Evolutionary conservation across 176 grass and related monocot genomes (phyloP).

Genomic region (Ampelocalamus luodianensis): DNA sequence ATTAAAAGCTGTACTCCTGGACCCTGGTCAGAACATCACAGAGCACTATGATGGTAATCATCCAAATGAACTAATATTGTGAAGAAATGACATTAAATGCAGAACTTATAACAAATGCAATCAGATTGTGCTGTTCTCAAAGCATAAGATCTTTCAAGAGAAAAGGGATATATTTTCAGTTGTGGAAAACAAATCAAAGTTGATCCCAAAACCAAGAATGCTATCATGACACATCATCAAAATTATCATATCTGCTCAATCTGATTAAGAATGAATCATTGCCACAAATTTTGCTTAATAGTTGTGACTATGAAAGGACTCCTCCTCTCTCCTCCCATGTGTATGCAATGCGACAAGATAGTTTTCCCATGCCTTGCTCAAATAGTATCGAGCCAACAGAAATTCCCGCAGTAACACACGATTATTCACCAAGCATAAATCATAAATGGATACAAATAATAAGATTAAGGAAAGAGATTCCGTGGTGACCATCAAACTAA

Average conservation of each 20-base stretch:
- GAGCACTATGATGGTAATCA: not conserved
- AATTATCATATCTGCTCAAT: not conserved
- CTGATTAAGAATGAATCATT: slow-evolving; percentile 3
- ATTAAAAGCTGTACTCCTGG: slow-evolving; percentile 30
- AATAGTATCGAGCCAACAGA: too few relatives aligned
- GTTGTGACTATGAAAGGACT: not conserved
- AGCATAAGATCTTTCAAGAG: not conserved
- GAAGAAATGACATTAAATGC: slow-evolving; percentile 11
- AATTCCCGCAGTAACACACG: too few relatives aligned
- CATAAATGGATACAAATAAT: not conserved
- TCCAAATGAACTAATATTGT: slow-evolving; percentile 9
- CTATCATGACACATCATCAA: not conserved
- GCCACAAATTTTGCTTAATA: slow-evolving; percentile 27
- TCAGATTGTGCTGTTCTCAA: not conserved
- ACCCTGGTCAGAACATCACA: not conserved
- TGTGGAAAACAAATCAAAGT: slow-evolving; percentile 17
- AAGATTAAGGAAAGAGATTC: not conserved
- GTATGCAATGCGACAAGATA: not conserved
- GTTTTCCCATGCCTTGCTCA: not conserved
- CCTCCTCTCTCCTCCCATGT: not conserved
- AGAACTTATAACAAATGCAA: not conserved
- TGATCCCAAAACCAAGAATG: slow-evolving; percentile 22
- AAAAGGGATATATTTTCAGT: not conserved
- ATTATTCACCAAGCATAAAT: too few relatives aligned
- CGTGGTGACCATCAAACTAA: not conserved